A percentile compares a stretch with the other conserved stretches of the same genome.
These are phyloP conservation scores for Pseudogymnoascus sp. DNA, from an alignment of 2,329 filamentous ascomycete genomes.

Conservation along the genomic window DNA sequence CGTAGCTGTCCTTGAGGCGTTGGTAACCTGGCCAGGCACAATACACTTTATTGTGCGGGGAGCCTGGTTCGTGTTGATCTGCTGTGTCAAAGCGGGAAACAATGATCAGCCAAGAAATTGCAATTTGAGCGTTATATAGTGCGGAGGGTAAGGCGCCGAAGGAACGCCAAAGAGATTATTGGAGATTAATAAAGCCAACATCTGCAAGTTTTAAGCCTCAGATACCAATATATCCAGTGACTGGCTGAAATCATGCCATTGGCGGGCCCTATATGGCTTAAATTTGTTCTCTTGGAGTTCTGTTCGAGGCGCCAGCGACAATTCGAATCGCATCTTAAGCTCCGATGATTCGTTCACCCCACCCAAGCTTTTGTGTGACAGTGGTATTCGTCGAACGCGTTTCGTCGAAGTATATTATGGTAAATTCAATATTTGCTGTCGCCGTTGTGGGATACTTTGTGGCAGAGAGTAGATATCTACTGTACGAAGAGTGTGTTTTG, in stretches of 20 bases:
- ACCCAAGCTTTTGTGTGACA: not conserved
- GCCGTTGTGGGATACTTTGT: not conserved
- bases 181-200: not conserved
- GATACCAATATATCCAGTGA: not conserved
- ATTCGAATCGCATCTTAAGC: not conserved
- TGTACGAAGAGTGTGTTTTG: not conserved
- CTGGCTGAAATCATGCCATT: not conserved
- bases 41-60: not conserved
- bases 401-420: not conserved
- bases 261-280: not conserved
- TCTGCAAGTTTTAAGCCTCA: not conserved
- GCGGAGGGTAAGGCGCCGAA: constrained; percentile 1
- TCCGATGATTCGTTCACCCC: not conserved
- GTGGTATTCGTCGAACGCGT: not conserved
- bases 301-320: not conserved
- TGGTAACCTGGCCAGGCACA: not conserved
- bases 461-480: not conserved
- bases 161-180: not conserved
- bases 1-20: not conserved
- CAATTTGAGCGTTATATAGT: not conserved
- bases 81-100: not conserved
- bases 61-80: not conserved
- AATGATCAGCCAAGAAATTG: not conserved
- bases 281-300: not conserved
- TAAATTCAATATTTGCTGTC: not conserved